These are phyloP conservation scores for Diaporthe sp. DNA, from an alignment of 2,329 filamentous ascomycete species.

Conservation along the genomic window DNA sequence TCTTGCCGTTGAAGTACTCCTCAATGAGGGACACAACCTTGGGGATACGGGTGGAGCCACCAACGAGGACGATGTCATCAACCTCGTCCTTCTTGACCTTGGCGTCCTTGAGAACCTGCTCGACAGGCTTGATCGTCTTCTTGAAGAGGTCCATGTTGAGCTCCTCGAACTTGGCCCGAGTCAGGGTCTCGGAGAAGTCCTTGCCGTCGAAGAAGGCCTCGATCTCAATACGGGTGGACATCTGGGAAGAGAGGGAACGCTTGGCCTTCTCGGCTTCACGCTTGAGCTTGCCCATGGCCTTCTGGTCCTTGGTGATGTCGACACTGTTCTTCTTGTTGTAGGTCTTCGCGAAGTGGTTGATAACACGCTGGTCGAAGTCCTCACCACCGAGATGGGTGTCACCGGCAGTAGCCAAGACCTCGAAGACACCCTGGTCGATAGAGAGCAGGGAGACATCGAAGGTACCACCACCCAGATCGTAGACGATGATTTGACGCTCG, in stretches of 20 bases:
- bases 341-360: slow-evolving; percentile 94
- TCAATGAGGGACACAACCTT: slow-evolving; percentile 96
- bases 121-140: slow-evolving; percentile 98
- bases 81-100: slow-evolving; percentile 97
- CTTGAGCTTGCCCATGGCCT: slow-evolving; percentile 99
- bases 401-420: slow-evolving; percentile 94
- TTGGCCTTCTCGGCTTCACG: slow-evolving; percentile 99
- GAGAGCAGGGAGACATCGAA: slow-evolving; percentile 95
- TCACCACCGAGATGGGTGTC: slow-evolving; percentile 98
- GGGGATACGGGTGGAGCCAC: slow-evolving; percentile 99
- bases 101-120: slow-evolving; percentile 98
- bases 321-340: slow-evolving; percentile 99
- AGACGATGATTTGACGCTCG: slow-evolving; percentile 91
- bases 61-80: slow-evolving; percentile 96
- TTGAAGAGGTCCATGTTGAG: slow-evolving; percentile 99
- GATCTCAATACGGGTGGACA: slow-evolving; percentile 94
- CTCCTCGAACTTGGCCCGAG: slow-evolving; percentile 99
- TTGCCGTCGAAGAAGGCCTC: slow-evolving; percentile 97
- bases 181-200: slow-evolving; percentile 98
- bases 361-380: slow-evolving; percentile 98
- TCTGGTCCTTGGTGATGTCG: slow-evolving; percentile 92
- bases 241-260: slow-evolving; percentile 95
- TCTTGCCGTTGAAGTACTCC: slow-evolving; percentile 96
- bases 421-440: slow-evolving; percentile 92
- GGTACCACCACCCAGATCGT: slow-evolving; percentile 94